These are phyloP conservation scores for Mycosphaerella sp. DNA, from an alignment of 2,329 filamentous ascomycete genomes.

Conservation along the genomic window DNA sequence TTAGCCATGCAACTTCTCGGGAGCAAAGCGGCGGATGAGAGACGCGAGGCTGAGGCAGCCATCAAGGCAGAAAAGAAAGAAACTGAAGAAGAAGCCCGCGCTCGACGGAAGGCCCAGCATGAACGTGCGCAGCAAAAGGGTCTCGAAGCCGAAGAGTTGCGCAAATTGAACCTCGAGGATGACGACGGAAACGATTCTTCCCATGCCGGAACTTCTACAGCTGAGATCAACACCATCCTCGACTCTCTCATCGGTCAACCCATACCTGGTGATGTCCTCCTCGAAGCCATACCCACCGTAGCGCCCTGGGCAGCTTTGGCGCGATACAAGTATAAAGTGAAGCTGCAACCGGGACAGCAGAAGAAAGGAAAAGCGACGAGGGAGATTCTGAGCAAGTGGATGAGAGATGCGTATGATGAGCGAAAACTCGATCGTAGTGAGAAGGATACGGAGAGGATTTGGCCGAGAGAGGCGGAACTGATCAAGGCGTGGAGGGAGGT, in stretches of 20 bases:
- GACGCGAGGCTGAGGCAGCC: slow-evolving; percentile 57
- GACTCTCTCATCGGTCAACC: slow-evolving; percentile 73
- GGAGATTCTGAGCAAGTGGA: slow-evolving; percentile 81
- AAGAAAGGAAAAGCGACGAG: slow-evolving; percentile 95
- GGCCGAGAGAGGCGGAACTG: slow-evolving; percentile 79
- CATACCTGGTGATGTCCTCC: slow-evolving; percentile 72
- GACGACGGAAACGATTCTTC: slow-evolving; percentile 36
- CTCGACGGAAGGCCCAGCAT: slow-evolving; percentile 72
- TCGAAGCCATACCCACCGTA: slow-evolving; percentile 57
- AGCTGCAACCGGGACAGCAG: slow-evolving; percentile 78
- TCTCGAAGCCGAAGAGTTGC: slow-evolving; percentile 65
- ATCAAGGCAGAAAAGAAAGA: slow-evolving; percentile 60
- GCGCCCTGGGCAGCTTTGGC: slow-evolving; percentile 58
- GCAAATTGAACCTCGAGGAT: slow-evolving; percentile 55
- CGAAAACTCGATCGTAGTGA: slow-evolving; percentile 42
- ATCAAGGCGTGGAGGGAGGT: slow-evolving; percentile 73
- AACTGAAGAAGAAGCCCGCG: slow-evolving; percentile 56
- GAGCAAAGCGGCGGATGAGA: slow-evolving; percentile 59
- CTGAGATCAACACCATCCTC: slow-evolving; percentile 47
- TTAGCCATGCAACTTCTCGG: slow-evolving; percentile 85
- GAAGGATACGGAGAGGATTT: slow-evolving; percentile 63
- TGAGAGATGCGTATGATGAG: slow-evolving; percentile 52
- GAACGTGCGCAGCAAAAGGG: slow-evolving; percentile 67
- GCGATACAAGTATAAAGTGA: slow-evolving; percentile 87
- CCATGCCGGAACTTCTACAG: slow-evolving; percentile 29